Evolutionary conservation across 2,329 filamentous ascomycete species (phyloP).

Genomic region (Nakataea oryzae): DNA sequence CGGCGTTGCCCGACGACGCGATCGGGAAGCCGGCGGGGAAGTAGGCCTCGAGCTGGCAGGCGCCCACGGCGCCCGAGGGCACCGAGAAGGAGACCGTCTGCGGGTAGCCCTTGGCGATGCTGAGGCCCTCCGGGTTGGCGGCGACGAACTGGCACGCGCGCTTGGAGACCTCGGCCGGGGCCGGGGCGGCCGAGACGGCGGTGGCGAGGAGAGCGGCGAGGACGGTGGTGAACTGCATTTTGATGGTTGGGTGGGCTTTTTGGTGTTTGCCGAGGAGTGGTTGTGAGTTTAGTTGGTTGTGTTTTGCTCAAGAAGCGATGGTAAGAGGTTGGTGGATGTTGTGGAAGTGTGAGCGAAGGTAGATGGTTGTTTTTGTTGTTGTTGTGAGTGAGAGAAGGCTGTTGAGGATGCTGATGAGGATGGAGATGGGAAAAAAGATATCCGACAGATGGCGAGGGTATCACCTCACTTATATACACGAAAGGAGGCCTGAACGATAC

Average conservation of each 20-base stretch:
- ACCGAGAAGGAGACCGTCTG: slow-evolving; percentile 11
- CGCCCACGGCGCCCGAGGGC: slow-evolving; percentile 8
- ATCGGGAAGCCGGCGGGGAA: slow-evolving; percentile 17
- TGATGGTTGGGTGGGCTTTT: slow-evolving; percentile 4
- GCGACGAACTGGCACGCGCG: slow-evolving; percentile 5
- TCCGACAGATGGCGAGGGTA: not conserved
- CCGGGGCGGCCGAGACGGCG: slow-evolving; percentile 4
- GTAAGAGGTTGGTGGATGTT: slow-evolving; percentile 5
- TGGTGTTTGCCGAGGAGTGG: not conserved
- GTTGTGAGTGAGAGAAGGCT: not conserved
- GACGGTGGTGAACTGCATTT: slow-evolving; percentile 16
- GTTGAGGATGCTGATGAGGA: not conserved
- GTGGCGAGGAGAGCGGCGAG: slow-evolving; percentile 8
- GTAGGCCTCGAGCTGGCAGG: slow-evolving; percentile 16
- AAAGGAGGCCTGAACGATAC: not conserved
- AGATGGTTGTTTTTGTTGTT: not conserved
- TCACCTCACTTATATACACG: not conserved
- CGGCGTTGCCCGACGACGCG: slow-evolving; percentile 5
- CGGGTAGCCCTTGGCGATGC: slow-evolving; percentile 4
- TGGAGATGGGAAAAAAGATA: not conserved
- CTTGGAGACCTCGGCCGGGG: slow-evolving; percentile 4
- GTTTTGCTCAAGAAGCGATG: slow-evolving; percentile 12
- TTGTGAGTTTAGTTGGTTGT: not conserved
- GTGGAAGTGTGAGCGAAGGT: not conserved
- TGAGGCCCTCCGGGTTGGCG: slow-evolving; percentile 1